Evolutionary conservation across 768 basidiomycete species (phyloP).

Genomic region (Lepiota venenata): DNA sequence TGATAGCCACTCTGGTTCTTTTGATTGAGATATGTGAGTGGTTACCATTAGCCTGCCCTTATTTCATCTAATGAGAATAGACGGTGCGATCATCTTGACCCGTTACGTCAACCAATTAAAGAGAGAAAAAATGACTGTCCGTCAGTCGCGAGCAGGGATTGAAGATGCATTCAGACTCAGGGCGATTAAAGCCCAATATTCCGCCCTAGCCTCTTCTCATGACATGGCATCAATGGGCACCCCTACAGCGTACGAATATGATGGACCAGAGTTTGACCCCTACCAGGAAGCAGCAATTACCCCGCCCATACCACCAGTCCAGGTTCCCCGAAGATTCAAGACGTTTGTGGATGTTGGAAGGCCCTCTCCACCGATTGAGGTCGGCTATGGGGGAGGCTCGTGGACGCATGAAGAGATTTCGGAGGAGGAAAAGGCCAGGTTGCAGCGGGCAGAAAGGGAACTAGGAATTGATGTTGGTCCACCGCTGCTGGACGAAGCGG

Average conservation of each 20-base stretch:
- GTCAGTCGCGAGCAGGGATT: constrained; percentile 31
- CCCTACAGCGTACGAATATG: constrained; percentile 16
- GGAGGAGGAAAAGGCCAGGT: constrained; percentile 29
- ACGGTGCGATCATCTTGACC: constrained; percentile 49
- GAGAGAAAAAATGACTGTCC: constrained; percentile 42
- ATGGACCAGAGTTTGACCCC: constrained; percentile 34
- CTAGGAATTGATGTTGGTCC: background rate
- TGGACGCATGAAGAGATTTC: constrained; percentile 32
- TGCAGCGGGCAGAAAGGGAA: constrained; percentile 18
- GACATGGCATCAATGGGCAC: constrained; percentile 20
- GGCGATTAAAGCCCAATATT: constrained; percentile 14
- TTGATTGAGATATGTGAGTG: constrained; percentile 56
- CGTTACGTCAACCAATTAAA: constrained; percentile 52
- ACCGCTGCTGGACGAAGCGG: constrained; percentile 7
- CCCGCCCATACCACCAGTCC: constrained; percentile 9
- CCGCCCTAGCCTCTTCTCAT: constrained; percentile 5
- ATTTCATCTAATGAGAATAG: constrained; percentile 25
- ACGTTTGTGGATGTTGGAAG: constrained; percentile 11
- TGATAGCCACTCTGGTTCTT: constrained; percentile 40
- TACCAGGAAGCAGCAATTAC: constrained; percentile 28
- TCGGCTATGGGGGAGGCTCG: constrained; percentile 32
- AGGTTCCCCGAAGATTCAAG: constrained; percentile 1
- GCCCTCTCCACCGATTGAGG: constrained; percentile 22
- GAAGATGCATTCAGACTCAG: constrained; percentile 34
- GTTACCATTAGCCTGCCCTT: constrained; percentile 1